Evolutionary conservation across 169 alveolate species (phyloP).

Genomic region (Babesia ovata): DNA sequence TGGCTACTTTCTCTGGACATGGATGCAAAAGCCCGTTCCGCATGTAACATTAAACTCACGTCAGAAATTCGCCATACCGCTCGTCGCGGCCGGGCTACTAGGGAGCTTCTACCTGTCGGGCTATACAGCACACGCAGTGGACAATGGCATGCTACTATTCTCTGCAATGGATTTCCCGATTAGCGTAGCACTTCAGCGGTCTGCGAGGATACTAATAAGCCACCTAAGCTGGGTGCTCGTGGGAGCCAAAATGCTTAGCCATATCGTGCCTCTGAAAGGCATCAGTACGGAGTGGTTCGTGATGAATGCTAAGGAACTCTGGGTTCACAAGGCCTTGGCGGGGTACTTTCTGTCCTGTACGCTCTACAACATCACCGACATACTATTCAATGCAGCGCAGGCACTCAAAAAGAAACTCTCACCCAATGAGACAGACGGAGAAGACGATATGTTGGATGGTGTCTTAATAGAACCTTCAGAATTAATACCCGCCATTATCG

Average conservation of each 20-base stretch:
- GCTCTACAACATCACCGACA: slow-evolving; percentile 43
- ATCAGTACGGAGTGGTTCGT: slow-evolving; percentile 29
- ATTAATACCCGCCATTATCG: slow-evolving; percentile 43
- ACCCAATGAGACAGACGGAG: background rate
- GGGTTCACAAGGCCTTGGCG: slow-evolving; percentile 51
- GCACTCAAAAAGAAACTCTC: background rate
- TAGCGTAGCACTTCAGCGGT: slow-evolving; percentile 34
- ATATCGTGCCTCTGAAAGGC: slow-evolving; percentile 25
- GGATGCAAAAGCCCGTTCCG: background rate
- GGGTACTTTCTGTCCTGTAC: slow-evolving; percentile 54
- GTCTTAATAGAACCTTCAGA: slow-evolving; percentile 49
- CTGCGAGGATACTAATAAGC: slow-evolving; percentile 36
- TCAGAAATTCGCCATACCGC: slow-evolving; percentile 3
- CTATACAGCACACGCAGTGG: slow-evolving; percentile 28
- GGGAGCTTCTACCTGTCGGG: slow-evolving; percentile 45
- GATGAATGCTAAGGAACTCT: slow-evolving; percentile 23
- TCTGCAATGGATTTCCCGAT: slow-evolving; percentile 51
- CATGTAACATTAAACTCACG: background rate
- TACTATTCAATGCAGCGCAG: background rate
- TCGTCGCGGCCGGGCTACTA: slow-evolving; percentile 36
- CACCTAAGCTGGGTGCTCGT: slow-evolving; percentile 56
- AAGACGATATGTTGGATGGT: slow-evolving; percentile 16
- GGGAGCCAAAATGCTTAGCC: slow-evolving; percentile 37
- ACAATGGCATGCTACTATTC: slow-evolving; percentile 23
- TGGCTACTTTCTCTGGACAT: slow-evolving; percentile 23